Evolutionary conservation across 306 rosid genomes (phyloP).

Genomic region (Inga oerstediana): DNA sequence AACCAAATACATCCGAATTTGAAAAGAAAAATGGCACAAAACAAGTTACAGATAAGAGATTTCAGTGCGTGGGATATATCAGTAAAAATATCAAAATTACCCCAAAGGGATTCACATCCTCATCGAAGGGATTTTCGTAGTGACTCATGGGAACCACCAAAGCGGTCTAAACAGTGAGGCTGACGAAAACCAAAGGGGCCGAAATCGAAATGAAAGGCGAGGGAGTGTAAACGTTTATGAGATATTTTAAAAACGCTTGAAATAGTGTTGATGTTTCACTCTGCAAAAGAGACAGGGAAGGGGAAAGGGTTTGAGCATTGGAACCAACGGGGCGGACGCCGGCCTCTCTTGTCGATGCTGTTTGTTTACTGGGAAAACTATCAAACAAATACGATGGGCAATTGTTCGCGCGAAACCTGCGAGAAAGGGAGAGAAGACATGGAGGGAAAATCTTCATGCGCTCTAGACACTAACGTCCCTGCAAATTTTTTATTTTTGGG

Average conservation of each 20-base stretch:
- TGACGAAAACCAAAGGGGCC: not conserved
- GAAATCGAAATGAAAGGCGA: not conserved
- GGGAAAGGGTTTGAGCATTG: not conserved
- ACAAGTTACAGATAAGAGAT: not conserved
- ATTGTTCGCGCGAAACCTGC: not conserved
- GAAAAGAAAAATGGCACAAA: not conserved
- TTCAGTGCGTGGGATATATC: not conserved
- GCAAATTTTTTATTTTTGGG: not conserved
- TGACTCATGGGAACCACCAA: slow-evolving; percentile 49
- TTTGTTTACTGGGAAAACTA: slow-evolving; percentile 18
- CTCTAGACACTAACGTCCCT: not conserved
- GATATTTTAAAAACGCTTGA: not conserved
- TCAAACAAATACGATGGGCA: not conserved
- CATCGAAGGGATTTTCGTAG: slow-evolving; percentile 74
- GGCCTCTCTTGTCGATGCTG: slow-evolving; percentile 16
- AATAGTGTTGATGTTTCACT: not conserved
- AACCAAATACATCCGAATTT: not conserved
- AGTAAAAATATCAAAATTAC: slow-evolving; percentile 40
- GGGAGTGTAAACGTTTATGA: not conserved
- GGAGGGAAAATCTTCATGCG: slow-evolving; percentile 17
- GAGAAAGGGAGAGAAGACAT: not conserved
- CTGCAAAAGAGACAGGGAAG: not conserved
- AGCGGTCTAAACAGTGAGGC: slow-evolving; percentile 32
- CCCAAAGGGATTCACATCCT: slow-evolving; percentile 79
- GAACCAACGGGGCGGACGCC: slow-evolving; percentile 30